A percentile compares a stretch with the other conserved stretches of the same genome.
These are phyloP conservation scores for Pleurostoma richardsiae DNA, from an alignment of 2,329 filamentous ascomycete genomes.

Conservation along the genomic window DNA sequence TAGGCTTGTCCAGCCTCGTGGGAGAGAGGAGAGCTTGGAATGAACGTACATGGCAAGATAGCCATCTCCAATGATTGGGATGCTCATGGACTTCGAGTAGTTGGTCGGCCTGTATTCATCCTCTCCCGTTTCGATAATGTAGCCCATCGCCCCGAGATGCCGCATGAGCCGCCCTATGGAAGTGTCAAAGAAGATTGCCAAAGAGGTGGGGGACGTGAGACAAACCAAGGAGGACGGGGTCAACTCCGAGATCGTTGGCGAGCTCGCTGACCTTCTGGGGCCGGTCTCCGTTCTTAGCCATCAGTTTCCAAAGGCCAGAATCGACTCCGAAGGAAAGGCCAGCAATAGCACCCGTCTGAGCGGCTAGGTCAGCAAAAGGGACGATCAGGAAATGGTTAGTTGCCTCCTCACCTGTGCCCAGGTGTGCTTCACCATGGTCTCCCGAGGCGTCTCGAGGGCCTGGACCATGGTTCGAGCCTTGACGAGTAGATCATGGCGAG, in stretches of 20 bases:
- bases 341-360: constrained; percentile 1
- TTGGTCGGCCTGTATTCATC: constrained; percentile 32
- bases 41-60: constrained; percentile 15
- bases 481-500: constrained; percentile 22
- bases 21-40: too few relatives aligned
- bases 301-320: constrained; percentile 26
- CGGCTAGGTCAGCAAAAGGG: not conserved
- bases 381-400: too few relatives aligned
- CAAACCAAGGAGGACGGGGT: constrained; percentile 20
- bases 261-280: constrained; percentile 24
- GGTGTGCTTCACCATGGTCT: constrained; percentile 40
- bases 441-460: constrained; percentile 38
- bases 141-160: constrained; percentile 32
- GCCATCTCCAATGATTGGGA: constrained; percentile 25
- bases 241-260: constrained; percentile 18
- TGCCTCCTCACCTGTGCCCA: constrained; percentile 32
- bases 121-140: constrained; percentile 25
- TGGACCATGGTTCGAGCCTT: constrained; percentile 26
- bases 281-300: constrained; percentile 21
- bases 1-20: too few relatives aligned
- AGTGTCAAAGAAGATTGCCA: not conserved
- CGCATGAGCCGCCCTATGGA: constrained; percentile 23
- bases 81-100: constrained; percentile 26
- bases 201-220: not conserved
- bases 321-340: constrained; percentile 19